Percentiles rank a stretch among this genome's conserved stretches.
These are phyloP conservation scores for Boechera divaricarpa DNA, from an alignment of 345 rosid species.

Conservation along the genomic window DNA sequence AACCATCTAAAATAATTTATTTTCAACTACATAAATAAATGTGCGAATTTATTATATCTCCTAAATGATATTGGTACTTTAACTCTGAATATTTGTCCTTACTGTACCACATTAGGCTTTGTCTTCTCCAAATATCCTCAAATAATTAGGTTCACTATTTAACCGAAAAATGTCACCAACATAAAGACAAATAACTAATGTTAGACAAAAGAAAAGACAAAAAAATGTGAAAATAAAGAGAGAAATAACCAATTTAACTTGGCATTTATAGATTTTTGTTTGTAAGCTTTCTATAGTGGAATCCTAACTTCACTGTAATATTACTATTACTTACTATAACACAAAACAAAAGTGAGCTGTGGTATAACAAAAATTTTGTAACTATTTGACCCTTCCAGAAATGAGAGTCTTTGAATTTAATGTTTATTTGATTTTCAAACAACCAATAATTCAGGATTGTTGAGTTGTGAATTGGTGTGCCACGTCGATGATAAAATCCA, in stretches of 20 bases:
- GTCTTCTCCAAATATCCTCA: constrained; percentile 35
- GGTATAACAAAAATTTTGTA: background rate
- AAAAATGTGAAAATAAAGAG: constrained; percentile 30
- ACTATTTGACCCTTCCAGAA: constrained; percentile 29
- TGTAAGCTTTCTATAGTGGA: constrained; percentile 19
- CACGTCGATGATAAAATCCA: constrained; percentile 40
- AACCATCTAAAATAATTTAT: constrained; percentile 19
- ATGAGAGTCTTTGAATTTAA: background rate
- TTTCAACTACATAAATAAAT: constrained; percentile 35
- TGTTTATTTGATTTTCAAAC: constrained; percentile 25
- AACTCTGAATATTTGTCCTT: constrained; percentile 37
- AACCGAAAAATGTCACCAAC: constrained; percentile 36
- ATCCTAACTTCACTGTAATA: constrained; percentile 22
- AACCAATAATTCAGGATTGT: constrained; percentile 33
- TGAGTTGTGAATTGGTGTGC: constrained; percentile 40
- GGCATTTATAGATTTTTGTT: constrained; percentile 36
- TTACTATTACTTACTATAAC: background rate
- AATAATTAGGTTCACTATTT: constrained; percentile 19
- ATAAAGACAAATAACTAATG: constrained; percentile 27
- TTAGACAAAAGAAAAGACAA: constrained; percentile 38
- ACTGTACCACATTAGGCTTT: constrained; percentile 36
- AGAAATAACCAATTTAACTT: constrained; percentile 18
- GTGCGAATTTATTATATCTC: constrained; percentile 27
- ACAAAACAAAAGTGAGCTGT: constrained; percentile 23
- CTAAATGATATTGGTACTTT: constrained; percentile 40